Evolutionary conservation across 768 basidiomycete species (phyloP).

Genomic region (Psilocybe tampanensis): DNA sequence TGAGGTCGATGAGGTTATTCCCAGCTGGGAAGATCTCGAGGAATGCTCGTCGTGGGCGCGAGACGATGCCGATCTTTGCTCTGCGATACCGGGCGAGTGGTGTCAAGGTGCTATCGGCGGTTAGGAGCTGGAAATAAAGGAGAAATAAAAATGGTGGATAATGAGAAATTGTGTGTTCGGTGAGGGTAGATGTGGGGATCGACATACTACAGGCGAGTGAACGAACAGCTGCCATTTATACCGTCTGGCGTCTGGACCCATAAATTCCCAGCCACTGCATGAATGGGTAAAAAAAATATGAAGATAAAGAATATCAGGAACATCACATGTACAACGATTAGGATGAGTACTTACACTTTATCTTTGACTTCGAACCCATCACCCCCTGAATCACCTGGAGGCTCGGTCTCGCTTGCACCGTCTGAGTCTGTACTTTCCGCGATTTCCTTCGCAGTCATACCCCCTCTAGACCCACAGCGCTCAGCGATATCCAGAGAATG

Average conservation of each 20-base stretch:
- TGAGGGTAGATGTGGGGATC: neutral
- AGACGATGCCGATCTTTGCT: slow-evolving; percentile 39
- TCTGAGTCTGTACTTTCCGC: neutral
- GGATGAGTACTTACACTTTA: no score
- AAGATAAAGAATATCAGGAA: neutral
- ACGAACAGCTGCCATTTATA: slow-evolving; percentile 43
- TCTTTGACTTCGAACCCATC: slow-evolving; percentile 2
- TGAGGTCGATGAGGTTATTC: slow-evolving; percentile 30
- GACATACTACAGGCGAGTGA: slow-evolving; percentile 36
- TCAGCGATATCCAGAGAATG: slow-evolving; percentile 4
- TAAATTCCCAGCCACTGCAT: slow-evolving; percentile 38
- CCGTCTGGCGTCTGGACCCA: slow-evolving; percentile 32
- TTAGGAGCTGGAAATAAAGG: slow-evolving; percentile 26
- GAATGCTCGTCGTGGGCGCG: slow-evolving; percentile 35
- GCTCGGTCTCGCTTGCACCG: no score
- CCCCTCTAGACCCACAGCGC: slow-evolving; percentile 3
- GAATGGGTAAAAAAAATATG: slow-evolving; percentile 14
- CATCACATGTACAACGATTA: no score
- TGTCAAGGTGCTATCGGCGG: slow-evolving; percentile 26
- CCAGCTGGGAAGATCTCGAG: slow-evolving; percentile 37
- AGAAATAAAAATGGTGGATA: no score
- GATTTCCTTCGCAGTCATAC: no score
- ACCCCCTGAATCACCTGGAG: neutral
- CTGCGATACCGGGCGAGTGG: slow-evolving; percentile 35
- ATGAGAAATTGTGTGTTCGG: no score